Evolutionary conservation across 1,284 basidiomycete species (phyloP).

Genomic region (Ceratobasidium sp.): DNA sequence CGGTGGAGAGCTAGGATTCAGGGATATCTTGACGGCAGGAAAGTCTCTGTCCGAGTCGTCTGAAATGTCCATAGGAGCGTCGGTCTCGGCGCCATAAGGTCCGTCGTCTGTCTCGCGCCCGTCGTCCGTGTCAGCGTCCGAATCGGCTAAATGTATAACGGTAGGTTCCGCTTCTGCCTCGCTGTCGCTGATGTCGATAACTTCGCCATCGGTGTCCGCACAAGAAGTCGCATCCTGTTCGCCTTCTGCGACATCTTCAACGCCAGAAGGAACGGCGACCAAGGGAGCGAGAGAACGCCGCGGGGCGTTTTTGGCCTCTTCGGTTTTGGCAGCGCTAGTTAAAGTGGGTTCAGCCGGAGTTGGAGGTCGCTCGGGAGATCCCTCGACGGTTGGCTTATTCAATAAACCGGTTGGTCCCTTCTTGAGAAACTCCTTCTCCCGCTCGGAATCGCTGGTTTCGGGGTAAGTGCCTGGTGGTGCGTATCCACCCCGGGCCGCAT

Average conservation of each 20-base stretch:
- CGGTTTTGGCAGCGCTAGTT: conserved; percentile 4
- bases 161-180: conserved; percentile 17
- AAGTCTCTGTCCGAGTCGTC: conserved; percentile 37
- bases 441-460: conserved; percentile 41
- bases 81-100: conserved; percentile 24
- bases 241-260: conserved; percentile 17
- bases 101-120: conserved; percentile 28
- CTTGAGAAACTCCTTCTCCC: conserved; percentile 36
- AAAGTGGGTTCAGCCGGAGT: neutral
- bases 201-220: conserved; percentile 31
- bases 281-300: conserved; percentile 19
- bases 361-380: too few relatives aligned
- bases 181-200: conserved; percentile 35
- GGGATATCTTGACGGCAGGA: conserved; percentile 27
- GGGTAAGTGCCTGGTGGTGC: conserved; percentile 61
- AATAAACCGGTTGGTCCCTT: neutral
- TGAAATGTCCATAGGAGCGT: conserved; percentile 33
- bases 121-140: conserved; percentile 28
- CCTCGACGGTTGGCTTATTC: conserved; percentile 16
- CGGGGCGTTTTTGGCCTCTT: neutral
- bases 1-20: conserved; percentile 37
- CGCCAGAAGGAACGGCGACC: conserved; percentile 27
- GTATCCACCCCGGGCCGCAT: conserved; percentile 77
- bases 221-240: conserved; percentile 26
- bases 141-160: neutral